Evolutionary conservation across 2,329 filamentous ascomycete species (phyloP).

Genomic region (Fusarium secorum): DNA sequence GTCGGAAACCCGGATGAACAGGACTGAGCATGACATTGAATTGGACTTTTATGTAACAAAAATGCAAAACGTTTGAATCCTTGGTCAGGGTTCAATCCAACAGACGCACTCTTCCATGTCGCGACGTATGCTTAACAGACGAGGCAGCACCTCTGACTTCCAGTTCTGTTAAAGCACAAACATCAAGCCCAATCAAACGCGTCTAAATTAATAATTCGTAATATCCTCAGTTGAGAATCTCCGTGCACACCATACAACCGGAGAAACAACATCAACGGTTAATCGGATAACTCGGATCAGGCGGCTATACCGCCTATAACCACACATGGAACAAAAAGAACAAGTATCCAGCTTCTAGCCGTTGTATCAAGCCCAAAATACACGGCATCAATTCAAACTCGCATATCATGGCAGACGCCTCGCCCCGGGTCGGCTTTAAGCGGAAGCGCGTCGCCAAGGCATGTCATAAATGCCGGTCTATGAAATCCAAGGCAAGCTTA

Average conservation of each 20-base stretch:
- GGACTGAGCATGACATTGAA: neutral
- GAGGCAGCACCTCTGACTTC: accelerated
- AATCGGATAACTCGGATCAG: neutral
- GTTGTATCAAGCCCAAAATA: neutral
- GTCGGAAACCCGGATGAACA: neutral
- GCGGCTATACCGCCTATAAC: neutral
- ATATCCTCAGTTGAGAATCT: neutral
- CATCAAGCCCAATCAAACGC: accelerated
- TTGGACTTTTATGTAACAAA: neutral
- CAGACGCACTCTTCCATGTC: neutral
- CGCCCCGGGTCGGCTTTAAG: neutral
- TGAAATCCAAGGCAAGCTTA: neutral
- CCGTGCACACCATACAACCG: neutral
- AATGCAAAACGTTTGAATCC: too few relatives aligned
- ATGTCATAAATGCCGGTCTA: neutral
- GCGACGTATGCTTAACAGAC: neutral
- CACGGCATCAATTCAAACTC: neutral
- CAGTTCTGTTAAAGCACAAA: neutral
- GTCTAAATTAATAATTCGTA: neutral
- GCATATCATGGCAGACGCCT: neutral
- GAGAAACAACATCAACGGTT: neutral
- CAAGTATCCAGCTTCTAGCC: neutral
- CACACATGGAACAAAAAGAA: neutral
- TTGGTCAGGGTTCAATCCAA: neutral
- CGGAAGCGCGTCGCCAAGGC: neutral